A percentile compares a stretch with the other conserved stretches of the same genome.
These are phyloP conservation scores for Wickerhamomyces sp. DNA, from an alignment of 1,139 yeast genomes.

Conservation along the genomic window DNA sequence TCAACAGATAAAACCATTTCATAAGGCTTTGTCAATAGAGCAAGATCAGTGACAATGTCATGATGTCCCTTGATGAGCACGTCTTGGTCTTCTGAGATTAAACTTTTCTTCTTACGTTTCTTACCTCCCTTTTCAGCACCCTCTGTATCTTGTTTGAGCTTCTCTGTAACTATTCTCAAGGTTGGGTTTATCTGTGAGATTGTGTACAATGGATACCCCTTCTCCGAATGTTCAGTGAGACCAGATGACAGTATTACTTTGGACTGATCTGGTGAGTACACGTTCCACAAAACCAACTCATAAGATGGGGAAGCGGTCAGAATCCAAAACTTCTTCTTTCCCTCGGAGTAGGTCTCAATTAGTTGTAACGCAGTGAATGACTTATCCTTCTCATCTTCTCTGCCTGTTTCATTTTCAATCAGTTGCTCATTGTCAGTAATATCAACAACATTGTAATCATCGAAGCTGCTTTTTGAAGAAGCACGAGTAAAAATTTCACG, in stretches of 20 bases:
- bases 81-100: slow-evolving; percentile 33
- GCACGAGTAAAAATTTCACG: slow-evolving; percentile 45
- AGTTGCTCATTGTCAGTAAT: slow-evolving; percentile 7
- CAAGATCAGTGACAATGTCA: slow-evolving; percentile 48
- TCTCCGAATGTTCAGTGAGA: neutral
- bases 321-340: slow-evolving; percentile 22
- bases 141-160: slow-evolving; percentile 17
- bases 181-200: slow-evolving; percentile 32
- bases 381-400: slow-evolving; percentile 2
- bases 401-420: slow-evolving; percentile 2
- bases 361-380: slow-evolving; percentile 26
- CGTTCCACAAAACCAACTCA: slow-evolving; percentile 44
- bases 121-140: slow-evolving; percentile 13
- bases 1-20: slow-evolving; percentile 62
- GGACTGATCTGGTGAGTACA: slow-evolving; percentile 35
- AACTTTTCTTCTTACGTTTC: slow-evolving; percentile 20
- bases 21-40: slow-evolving; percentile 44
- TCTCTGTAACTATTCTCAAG: slow-evolving; percentile 30
- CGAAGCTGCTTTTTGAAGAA: slow-evolving; percentile 29
- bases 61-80: slow-evolving; percentile 36
- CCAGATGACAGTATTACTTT: slow-evolving; percentile 31
- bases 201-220: slow-evolving; percentile 25
- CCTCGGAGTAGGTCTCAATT: slow-evolving; percentile 19
- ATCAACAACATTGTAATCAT: slow-evolving; percentile 26
- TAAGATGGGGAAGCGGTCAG: slow-evolving; percentile 33